These are phyloP conservation scores for Bacidia rubella DNA, from an alignment of 495 filamentous ascomycete genomes.

Conservation along the genomic window DNA sequence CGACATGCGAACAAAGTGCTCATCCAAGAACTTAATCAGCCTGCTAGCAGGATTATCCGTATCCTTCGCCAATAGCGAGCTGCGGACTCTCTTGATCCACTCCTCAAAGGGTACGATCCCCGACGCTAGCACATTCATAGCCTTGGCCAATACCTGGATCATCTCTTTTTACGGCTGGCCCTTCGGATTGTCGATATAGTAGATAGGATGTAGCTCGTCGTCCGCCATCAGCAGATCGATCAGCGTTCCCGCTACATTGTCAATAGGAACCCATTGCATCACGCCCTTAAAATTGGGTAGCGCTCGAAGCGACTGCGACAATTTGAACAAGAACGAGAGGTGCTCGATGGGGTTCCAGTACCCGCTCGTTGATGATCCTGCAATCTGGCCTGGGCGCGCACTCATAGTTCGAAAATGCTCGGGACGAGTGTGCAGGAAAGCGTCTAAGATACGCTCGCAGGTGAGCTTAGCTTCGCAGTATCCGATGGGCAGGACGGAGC, in stretches of 20 bases:
- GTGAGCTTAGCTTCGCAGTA: slow-evolving; percentile 36
- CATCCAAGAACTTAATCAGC: slow-evolving; percentile 37
- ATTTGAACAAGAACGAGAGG: slow-evolving; percentile 32
- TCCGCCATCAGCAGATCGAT: slow-evolving; percentile 21
- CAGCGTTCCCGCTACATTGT: slow-evolving; percentile 26
- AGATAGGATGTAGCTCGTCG: slow-evolving; percentile 20
- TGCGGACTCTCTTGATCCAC: no score
- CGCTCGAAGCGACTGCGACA: slow-evolving; percentile 25
- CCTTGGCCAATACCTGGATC: slow-evolving; percentile 26
- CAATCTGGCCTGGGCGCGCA: slow-evolving; percentile 36
- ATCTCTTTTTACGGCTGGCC: slow-evolving; percentile 30
- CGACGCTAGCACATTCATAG: slow-evolving; percentile 29
- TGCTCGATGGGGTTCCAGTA: slow-evolving; percentile 43
- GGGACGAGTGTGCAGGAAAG: slow-evolving; percentile 27
- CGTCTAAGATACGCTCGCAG: slow-evolving; percentile 34
- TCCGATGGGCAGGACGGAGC: slow-evolving; percentile 29
- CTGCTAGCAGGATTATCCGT: slow-evolving; percentile 35
- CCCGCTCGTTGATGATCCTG: slow-evolving; percentile 33
- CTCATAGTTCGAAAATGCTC: slow-evolving; percentile 29
- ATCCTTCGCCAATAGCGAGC: no score
- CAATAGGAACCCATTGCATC: slow-evolving; percentile 30
- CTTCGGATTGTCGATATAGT: slow-evolving; percentile 38
- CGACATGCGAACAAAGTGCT: slow-evolving; percentile 38
- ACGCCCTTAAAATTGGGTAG: slow-evolving; percentile 28
- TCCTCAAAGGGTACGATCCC: no score